A percentile compares a stretch with the other conserved stretches of the same genome.
phyloP scores from a whole-genome alignment of 164 flowering plant species.

The Vitis vinifera region DNA sequence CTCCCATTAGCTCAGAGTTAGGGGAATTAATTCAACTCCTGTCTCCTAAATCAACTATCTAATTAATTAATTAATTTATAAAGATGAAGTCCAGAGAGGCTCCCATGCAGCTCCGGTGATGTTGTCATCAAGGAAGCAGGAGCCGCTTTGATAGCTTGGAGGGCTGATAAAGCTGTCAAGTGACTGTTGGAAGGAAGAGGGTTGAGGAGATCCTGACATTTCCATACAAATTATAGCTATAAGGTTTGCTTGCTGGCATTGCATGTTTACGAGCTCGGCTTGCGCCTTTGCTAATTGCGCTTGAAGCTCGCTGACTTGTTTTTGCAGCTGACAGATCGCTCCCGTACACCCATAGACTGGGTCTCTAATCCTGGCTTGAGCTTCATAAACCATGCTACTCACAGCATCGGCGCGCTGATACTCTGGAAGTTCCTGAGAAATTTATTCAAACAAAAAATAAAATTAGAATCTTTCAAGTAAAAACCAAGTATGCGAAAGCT shows the following conservation, averaged over 20 bases:
- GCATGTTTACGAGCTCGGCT: slow-evolving; percentile 48
- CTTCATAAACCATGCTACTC: slow-evolving; percentile 70
- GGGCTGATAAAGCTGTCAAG: slow-evolving; percentile 17
- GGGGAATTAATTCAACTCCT: not conserved
- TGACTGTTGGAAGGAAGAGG: slow-evolving; percentile 12
- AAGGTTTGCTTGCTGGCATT: slow-evolving; percentile 40
- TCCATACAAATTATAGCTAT: slow-evolving; percentile 41
- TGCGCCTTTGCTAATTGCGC: slow-evolving; percentile 56
- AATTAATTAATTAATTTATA: no score
- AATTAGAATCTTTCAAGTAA: not conserved
- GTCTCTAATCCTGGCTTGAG: slow-evolving; percentile 57
- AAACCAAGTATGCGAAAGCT: no score
- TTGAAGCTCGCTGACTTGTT: slow-evolving; percentile 56
- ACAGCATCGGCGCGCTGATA: slow-evolving; percentile 61
- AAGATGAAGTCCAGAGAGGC: slow-evolving; percentile 33
- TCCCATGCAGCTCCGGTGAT: slow-evolving; percentile 37
- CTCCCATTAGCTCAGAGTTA: not conserved
- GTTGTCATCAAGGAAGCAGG: slow-evolving; percentile 30
- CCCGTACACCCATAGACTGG: slow-evolving; percentile 71
- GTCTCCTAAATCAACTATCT: not conserved
- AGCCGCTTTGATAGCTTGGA: slow-evolving; percentile 10
- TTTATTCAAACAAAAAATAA: not conserved
- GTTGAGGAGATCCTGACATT: slow-evolving; percentile 21
- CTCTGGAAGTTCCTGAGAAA: slow-evolving; percentile 56
- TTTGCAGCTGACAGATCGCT: slow-evolving; percentile 60